Percentiles rank a stretch among this genome's conserved stretches.
These are phyloP conservation scores for Fraxinus platypoda DNA, from an alignment of 305 asterid species.

Conservation along the genomic window DNA sequence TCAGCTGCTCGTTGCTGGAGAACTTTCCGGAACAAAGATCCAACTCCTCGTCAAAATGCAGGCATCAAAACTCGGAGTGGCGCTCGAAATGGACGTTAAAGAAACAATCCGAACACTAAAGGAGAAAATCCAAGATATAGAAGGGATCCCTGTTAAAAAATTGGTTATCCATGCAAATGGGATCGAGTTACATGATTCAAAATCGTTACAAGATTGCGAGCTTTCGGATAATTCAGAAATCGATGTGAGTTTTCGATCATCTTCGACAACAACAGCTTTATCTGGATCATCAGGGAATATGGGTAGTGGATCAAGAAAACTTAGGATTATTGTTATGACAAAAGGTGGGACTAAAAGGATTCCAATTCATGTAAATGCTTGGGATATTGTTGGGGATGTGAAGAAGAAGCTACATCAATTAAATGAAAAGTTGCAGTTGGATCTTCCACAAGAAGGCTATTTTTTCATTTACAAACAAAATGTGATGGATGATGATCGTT, in stretches of 20 bases:
- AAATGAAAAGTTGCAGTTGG: slow-evolving; percentile 33
- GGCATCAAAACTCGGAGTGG: slow-evolving; percentile 16
- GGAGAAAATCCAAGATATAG: slow-evolving; percentile 46
- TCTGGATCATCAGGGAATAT: slow-evolving; percentile 22
- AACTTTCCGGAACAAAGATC: slow-evolving; percentile 22
- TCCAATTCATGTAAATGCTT: slow-evolving; percentile 43
- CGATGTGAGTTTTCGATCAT: slow-evolving; percentile 24
- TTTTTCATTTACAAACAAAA: slow-evolving; percentile 58
- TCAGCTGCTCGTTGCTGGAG: slow-evolving; percentile 29
- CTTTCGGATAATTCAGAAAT: slow-evolving; percentile 39
- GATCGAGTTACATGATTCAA: slow-evolving; percentile 42
- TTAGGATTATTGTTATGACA: slow-evolving; percentile 31
- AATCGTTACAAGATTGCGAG: slow-evolving; percentile 32
- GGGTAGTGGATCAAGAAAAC: slow-evolving; percentile 23
- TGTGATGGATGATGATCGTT: slow-evolving; percentile 71
- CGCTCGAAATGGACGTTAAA: slow-evolving; percentile 29
- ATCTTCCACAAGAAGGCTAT: slow-evolving; percentile 55
- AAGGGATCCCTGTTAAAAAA: slow-evolving; percentile 27
- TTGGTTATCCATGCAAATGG: slow-evolving; percentile 39
- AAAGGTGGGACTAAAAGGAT: slow-evolving; percentile 40
- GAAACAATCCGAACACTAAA: slow-evolving; percentile 42
- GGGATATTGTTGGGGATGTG: slow-evolving; percentile 51
- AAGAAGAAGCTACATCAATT: slow-evolving; percentile 43
- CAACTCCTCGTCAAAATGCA: slow-evolving; percentile 45
- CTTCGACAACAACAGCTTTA: slow-evolving; percentile 20